These are phyloP conservation scores for Pestalotiopsis sp. DNA, from an alignment of 2,329 filamentous ascomycete genomes.

Conservation along the genomic window DNA sequence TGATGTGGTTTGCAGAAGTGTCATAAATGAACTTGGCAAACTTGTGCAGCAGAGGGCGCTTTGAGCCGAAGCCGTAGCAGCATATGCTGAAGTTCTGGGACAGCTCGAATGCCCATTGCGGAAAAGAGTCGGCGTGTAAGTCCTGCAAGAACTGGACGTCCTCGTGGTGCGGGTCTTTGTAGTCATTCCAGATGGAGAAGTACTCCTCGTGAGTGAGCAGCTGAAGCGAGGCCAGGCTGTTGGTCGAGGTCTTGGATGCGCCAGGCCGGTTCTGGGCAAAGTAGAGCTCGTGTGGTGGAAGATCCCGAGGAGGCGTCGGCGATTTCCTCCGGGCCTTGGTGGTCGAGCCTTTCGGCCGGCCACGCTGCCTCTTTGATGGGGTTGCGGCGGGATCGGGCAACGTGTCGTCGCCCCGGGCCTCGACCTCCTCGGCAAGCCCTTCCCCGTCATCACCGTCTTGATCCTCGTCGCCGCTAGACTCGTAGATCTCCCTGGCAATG, in stretches of 20 bases:
- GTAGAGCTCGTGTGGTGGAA: constrained; percentile 88
- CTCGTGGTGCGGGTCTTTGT: constrained; percentile 68
- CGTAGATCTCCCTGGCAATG: constrained; percentile 64
- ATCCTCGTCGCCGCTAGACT: constrained; percentile 25
- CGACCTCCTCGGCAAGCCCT: constrained; percentile 16
- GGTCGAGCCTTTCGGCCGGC: constrained; percentile 42
- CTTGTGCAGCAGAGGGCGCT: constrained; percentile 71
- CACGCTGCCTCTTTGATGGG: constrained; percentile 52
- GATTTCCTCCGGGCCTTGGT: constrained; percentile 58
- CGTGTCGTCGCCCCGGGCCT: constrained; percentile 17
- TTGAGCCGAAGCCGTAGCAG: constrained; percentile 91
- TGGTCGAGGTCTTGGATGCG: constrained; percentile 81
- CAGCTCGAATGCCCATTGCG: constrained; percentile 92
- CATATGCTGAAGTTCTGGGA: constrained; percentile 86
- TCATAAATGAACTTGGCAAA: constrained; percentile 75
- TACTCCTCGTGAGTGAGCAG: constrained; percentile 92
- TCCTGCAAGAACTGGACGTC: constrained; percentile 74
- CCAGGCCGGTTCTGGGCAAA: constrained; percentile 91
- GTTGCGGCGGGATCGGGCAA: constrained; percentile 31
- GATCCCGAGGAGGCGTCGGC: constrained; percentile 77
- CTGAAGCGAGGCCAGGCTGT: constrained; percentile 73
- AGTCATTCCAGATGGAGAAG: constrained; percentile 68
- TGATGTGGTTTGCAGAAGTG: constrained; percentile 35
- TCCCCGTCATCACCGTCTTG: constrained; percentile 28
- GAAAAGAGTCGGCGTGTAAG: constrained; percentile 79